Percentiles rank a stretch among this genome's conserved stretches.
Conservation (phyloP, 2,329 filamentous ascomycete species). For the Stachybotrys chlorohalonatus region DNA sequence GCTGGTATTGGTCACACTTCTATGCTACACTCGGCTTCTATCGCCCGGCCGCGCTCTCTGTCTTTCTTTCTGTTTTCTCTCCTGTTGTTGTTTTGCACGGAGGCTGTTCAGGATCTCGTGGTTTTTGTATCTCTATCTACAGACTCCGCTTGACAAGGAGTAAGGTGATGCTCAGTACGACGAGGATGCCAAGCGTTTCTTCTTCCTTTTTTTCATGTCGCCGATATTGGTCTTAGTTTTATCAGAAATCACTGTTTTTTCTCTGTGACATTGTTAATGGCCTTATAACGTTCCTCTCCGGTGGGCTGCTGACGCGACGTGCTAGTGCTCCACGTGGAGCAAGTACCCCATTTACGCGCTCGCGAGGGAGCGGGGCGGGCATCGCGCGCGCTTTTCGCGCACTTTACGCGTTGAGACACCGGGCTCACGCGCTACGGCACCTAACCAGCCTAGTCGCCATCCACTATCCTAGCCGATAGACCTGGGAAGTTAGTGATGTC, state of each 20-base stretch:
- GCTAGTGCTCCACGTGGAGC: conserved; percentile 5
- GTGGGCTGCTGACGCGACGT: not conserved
- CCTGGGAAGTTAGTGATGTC: too few relatives aligned
- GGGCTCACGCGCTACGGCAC: too few relatives aligned
- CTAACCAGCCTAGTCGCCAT: too few relatives aligned
- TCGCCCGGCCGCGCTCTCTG: not conserved
- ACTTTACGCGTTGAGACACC: not conserved
- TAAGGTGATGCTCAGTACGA: not conserved
- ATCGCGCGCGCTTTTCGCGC: conserved; percentile 13
- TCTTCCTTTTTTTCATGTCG: not conserved
- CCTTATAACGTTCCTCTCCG: too few relatives aligned
- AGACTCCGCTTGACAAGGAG: not conserved
- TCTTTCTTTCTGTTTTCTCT: not conserved
- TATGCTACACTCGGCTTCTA: not conserved
- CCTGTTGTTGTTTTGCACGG: not conserved
- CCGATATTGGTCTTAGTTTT: too few relatives aligned
- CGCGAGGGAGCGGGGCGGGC: conserved; percentile 7
- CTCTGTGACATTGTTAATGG: too few relatives aligned
- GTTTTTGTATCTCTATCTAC: not conserved
- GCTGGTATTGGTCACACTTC: not conserved
- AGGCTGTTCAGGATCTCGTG: not conserved
- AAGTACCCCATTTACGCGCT: conserved; percentile 15
- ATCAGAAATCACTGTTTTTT: too few relatives aligned
- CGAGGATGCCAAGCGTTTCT: not conserved
- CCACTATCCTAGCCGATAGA: too few relatives aligned